Percentiles rank a stretch among this genome's conserved stretches.
Conservation (phyloP, 495 filamentous ascomycete genomes). For the Wilcoxina mikolae region DNA sequence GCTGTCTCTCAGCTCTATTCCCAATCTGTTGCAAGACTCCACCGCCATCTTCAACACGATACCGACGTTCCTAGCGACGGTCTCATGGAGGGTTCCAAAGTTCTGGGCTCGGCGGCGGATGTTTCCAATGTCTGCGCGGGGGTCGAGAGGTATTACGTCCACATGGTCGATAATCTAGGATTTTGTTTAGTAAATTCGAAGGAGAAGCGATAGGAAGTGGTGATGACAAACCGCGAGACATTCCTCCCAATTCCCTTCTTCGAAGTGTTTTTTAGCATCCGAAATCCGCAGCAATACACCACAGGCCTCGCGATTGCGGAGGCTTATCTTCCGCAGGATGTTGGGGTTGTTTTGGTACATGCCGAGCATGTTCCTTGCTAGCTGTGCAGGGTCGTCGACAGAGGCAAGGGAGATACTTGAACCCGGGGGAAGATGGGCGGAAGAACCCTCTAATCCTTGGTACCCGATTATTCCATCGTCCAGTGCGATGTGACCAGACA, state of each 20-base stretch:
- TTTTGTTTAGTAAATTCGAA: constrained; percentile 13
- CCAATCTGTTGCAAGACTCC: constrained; percentile 59
- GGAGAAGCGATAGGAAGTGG: constrained; percentile 4
- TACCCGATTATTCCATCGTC: constrained; percentile 13
- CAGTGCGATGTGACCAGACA: constrained; percentile 59
- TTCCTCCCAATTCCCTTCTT: constrained; percentile 53
- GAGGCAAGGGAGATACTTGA: constrained; percentile 41
- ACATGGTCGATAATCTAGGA: constrained; percentile 54
- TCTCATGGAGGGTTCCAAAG: constrained; percentile 57
- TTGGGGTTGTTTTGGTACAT: constrained; percentile 44
- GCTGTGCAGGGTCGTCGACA: constrained; percentile 66
- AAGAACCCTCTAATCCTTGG: background rate
- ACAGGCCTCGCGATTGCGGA: constrained; percentile 53
- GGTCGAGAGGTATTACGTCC: constrained; percentile 59
- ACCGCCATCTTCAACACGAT: constrained; percentile 89
- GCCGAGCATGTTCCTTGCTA: constrained; percentile 63
- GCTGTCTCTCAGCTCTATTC: constrained; percentile 47
- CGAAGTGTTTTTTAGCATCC: constrained; percentile 56
- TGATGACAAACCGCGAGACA: constrained; percentile 62
- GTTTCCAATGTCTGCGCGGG: constrained; percentile 50
- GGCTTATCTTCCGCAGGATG: constrained; percentile 18
- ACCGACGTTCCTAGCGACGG: constrained; percentile 72
- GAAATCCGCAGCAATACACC: constrained; percentile 61
- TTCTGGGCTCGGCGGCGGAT: constrained; percentile 62
- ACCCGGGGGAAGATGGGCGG: background rate